Evolutionary conservation across 371 early-diverging fungal species (phyloP).

Genomic region (Dichotomocladium elegans): DNA sequence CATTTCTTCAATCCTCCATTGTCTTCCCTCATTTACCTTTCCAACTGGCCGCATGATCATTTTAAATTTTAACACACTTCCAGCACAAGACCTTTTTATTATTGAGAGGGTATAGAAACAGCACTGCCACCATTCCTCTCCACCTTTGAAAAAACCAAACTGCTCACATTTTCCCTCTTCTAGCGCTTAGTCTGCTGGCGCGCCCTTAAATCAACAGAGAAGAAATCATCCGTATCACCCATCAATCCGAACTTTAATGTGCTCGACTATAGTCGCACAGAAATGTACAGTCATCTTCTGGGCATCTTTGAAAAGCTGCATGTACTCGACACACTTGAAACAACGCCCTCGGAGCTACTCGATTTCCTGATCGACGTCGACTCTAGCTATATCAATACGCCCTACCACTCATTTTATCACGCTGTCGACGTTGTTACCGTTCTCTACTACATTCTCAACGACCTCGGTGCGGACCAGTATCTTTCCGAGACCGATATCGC

Average conservation of each 20-base stretch:
- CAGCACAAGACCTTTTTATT: slow-evolving; percentile 16
- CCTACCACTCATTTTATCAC: slow-evolving; percentile 87
- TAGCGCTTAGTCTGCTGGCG: slow-evolving; percentile 21
- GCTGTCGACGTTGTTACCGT: slow-evolving; percentile 85
- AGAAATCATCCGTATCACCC: neutral
- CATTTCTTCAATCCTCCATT: neutral
- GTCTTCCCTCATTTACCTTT: neutral
- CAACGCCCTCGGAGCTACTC: slow-evolving; percentile 54
- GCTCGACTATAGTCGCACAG: slow-evolving; percentile 21
- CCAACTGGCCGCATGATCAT: slow-evolving; percentile 11
- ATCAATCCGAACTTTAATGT: slow-evolving; percentile 12
- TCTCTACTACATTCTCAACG: slow-evolving; percentile 66
- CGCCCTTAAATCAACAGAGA: slow-evolving; percentile 11
- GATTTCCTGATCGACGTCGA: slow-evolving; percentile 79
- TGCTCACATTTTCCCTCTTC: neutral
- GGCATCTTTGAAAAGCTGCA: slow-evolving; percentile 15
- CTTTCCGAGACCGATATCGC: slow-evolving; percentile 62
- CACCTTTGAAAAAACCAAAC: no score
- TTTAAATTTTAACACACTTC: slow-evolving; percentile 18
- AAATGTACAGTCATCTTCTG: slow-evolving; percentile 20
- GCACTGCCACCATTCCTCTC: neutral
- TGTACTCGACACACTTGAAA: slow-evolving; percentile 21
- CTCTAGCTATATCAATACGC: slow-evolving; percentile 64
- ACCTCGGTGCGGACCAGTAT: slow-evolving; percentile 56
- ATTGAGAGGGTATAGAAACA: slow-evolving; percentile 18